Percentiles rank a stretch among this genome's conserved stretches.
These are phyloP conservation scores for Cordia subcordata DNA, from an alignment of 257 asterid species.

Conservation along the genomic window DNA sequence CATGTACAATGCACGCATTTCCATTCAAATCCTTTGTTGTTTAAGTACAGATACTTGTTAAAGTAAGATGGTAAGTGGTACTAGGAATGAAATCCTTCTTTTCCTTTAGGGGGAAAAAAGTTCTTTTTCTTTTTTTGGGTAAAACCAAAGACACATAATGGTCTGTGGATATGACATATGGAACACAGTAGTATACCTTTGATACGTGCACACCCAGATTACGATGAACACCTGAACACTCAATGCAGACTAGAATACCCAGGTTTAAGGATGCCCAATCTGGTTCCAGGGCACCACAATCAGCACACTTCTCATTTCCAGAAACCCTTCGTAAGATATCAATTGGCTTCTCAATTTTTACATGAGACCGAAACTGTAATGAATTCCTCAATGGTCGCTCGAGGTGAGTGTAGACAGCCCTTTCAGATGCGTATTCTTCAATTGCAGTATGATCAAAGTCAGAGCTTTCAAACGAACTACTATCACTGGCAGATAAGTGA, in stretches of 20 bases:
- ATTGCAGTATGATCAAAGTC: slow-evolving; percentile 83
- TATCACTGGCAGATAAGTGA: slow-evolving; percentile 93
- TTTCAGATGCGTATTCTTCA: slow-evolving; percentile 79
- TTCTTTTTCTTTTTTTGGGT: too few relatives aligned
- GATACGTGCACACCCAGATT: slow-evolving; percentile 99
- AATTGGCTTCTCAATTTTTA: slow-evolving; percentile 82
- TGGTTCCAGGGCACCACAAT: slow-evolving; percentile 95
- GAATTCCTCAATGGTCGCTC: slow-evolving; percentile 72
- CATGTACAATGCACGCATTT: too few relatives aligned
- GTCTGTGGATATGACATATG: background rate
- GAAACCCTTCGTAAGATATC: slow-evolving; percentile 70
- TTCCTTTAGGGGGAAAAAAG: too few relatives aligned
- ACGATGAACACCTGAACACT: slow-evolving; percentile 99
- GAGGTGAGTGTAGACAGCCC: slow-evolving; percentile 51
- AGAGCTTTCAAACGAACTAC: slow-evolving; percentile 90
- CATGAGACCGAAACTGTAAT: slow-evolving; percentile 56
- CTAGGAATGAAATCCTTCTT: too few relatives aligned
- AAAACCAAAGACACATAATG: background rate
- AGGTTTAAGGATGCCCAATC: slow-evolving; percentile 99
- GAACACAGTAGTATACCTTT: slow-evolving; percentile 46
- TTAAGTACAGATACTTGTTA: too few relatives aligned
- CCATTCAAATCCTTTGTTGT: too few relatives aligned
- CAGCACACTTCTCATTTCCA: slow-evolving; percentile 94
- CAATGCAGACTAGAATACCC: slow-evolving; percentile 96
- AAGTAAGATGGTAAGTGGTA: too few relatives aligned